A percentile compares a stretch with the other conserved stretches of the same genome.
phyloP scores from a whole-genome alignment of 192 early-diverging fungal species.

The Backusella luteola region DNA sequence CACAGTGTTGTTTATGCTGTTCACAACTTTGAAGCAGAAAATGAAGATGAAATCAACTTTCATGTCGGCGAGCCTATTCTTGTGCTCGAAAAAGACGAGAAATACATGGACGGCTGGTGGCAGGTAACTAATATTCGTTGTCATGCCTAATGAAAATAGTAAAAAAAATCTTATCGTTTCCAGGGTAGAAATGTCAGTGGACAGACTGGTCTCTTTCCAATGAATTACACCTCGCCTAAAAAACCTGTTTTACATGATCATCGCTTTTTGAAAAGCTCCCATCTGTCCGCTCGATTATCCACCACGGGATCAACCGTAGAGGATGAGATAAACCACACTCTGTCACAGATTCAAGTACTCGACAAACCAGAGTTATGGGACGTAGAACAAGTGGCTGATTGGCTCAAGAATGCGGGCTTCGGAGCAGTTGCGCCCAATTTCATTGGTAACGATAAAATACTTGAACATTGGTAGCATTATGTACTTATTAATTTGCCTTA shows the following conservation, averaged over 20 bases:
- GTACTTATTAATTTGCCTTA: conserved; percentile 10
- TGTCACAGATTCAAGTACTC: conserved; percentile 17
- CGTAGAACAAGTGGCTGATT: conserved; percentile 55
- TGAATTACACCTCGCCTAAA: conserved; percentile 55
- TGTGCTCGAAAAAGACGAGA: conserved; percentile 71
- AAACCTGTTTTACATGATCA: conserved; percentile 19
- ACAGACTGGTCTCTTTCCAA: conserved; percentile 72
- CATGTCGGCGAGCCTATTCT: conserved; percentile 60
- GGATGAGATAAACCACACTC: conserved; percentile 11
- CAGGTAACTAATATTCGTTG: conserved; percentile 42
- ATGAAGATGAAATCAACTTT: conserved; percentile 71
- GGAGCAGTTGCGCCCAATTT: conserved; percentile 45
- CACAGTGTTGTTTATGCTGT: conserved; percentile 49
- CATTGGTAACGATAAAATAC: conserved; percentile 39
- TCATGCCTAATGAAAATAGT: background rate
- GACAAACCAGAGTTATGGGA: conserved; percentile 51
- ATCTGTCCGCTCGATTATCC: background rate
- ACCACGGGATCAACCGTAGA: background rate
- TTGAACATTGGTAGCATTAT: background rate
- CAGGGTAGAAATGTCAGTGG: conserved; percentile 66
- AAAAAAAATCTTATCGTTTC: background rate
- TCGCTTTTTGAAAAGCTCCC: background rate
- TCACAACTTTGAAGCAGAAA: conserved; percentile 58
- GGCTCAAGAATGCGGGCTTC: conserved; percentile 56
- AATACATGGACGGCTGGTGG: conserved; percentile 80